Evolutionary conservation across 805 yeast genomes (phyloP).

Genomic region (Ogataea philodendri): DNA sequence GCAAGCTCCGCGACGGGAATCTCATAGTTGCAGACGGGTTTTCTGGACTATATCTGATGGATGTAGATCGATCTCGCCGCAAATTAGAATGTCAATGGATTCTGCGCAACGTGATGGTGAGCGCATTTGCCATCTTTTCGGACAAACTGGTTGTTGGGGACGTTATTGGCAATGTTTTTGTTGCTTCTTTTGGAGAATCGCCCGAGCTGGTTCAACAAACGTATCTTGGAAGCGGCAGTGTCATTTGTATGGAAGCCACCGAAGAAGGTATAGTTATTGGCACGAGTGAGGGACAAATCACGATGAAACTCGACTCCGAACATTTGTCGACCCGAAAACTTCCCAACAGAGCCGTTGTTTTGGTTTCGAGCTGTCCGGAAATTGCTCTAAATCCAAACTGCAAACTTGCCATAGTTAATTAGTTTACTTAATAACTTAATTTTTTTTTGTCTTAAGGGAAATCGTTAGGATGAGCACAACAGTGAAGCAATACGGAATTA

Average conservation of each 20-base stretch:
- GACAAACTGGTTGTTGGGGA: constrained; percentile 26
- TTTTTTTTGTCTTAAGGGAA: constrained; percentile 13
- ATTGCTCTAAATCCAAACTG: constrained; percentile 1
- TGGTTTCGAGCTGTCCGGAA: background rate
- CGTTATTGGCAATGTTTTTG: constrained; percentile 25
- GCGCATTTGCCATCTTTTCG: constrained; percentile 9
- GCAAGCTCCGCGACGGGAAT: constrained; percentile 1
- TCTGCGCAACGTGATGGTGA: constrained; percentile 12
- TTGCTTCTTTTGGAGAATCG: constrained; percentile 9
- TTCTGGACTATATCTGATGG: constrained; percentile 19
- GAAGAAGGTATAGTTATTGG: background rate
- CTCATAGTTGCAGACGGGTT: constrained; percentile 24
- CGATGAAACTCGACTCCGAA: background rate
- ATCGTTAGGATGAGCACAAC: constrained; percentile 11
- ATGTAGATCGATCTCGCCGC: constrained; percentile 9
- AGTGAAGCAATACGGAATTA: constrained; percentile 57
- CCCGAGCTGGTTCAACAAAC: constrained; percentile 1
- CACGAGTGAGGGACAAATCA: constrained; percentile 7
- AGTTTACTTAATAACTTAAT: constrained; percentile 5
- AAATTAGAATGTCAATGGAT: background rate
- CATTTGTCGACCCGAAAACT: background rate
- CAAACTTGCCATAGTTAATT: background rate
- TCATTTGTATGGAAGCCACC: background rate
- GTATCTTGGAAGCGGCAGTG: constrained; percentile 3
- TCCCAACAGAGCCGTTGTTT: too few species aligned